These are phyloP conservation scores for Aspergillus ibericus DNA, from an alignment of 2,329 filamentous ascomycete genomes.

Conservation along the genomic window DNA sequence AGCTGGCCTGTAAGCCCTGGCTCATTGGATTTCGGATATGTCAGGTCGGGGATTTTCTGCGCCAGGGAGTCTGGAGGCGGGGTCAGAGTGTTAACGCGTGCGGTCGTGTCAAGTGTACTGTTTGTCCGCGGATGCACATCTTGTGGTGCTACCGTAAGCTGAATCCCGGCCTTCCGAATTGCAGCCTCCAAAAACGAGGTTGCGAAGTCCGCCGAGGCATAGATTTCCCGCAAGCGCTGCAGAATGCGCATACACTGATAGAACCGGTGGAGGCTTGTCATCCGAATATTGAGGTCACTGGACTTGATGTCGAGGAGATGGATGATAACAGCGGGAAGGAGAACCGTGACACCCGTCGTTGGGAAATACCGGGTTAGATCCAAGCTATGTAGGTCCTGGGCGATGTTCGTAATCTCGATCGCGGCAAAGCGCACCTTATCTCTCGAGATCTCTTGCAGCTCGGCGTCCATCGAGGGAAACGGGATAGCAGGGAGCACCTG, in stretches of 20 bases:
- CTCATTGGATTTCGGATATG: slow-evolving; percentile 32
- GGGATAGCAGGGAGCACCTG: slow-evolving; percentile 80
- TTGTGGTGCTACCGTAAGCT: slow-evolving; percentile 55
- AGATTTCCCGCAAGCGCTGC: slow-evolving; percentile 81
- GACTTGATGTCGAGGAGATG: slow-evolving; percentile 92
- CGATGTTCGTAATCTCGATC: slow-evolving; percentile 80
- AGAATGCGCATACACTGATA: slow-evolving; percentile 91
- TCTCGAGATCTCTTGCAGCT: slow-evolving; percentile 79
- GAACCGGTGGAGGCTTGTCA: slow-evolving; percentile 76
- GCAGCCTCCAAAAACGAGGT: slow-evolving; percentile 91
- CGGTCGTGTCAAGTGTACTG: slow-evolving; percentile 20
- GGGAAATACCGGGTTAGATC: slow-evolving; percentile 78
- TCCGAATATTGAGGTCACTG: slow-evolving; percentile 67
- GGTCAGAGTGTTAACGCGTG: slow-evolving; percentile 36
- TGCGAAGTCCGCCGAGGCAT: slow-evolving; percentile 93
- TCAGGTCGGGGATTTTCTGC: slow-evolving; percentile 41
- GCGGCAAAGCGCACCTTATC: slow-evolving; percentile 81
- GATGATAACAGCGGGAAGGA: slow-evolving; percentile 90
- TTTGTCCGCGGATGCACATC: slow-evolving; percentile 28
- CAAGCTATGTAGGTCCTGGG: slow-evolving; percentile 70
- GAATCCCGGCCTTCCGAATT: slow-evolving; percentile 81
- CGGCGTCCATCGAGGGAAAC: slow-evolving; percentile 55
- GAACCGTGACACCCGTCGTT: slow-evolving; percentile 85
- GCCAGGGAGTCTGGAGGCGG: slow-evolving; percentile 43
- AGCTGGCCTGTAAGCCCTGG: slow-evolving; percentile 18